Base-by-base conservation (phyloP, 257 asterid genomes). In the Sherardia arvensis region DNA sequence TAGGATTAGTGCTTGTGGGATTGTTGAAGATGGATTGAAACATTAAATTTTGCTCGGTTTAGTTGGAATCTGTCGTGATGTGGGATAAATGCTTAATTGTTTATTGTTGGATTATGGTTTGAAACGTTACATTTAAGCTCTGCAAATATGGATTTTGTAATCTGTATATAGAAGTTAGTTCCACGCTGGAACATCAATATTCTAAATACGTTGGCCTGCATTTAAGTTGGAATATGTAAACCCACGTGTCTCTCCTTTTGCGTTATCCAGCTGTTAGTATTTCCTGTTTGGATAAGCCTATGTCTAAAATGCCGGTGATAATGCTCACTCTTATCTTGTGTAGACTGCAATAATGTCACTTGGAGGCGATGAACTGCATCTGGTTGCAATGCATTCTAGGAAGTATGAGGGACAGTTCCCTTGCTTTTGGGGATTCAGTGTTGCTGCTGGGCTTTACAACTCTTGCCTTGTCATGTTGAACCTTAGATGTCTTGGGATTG, bases 301-400 rank as follows among this genome's bases (percentile, higher is more conserved):
- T 15, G 51, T 20, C 51, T 43, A 43, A 43, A 3, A 12, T 26
- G 34, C 27, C 27, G 61, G 30, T 14, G 17, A 3, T 28, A 3
- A 12, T 58, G 25, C 20, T 20, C 43, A 43, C 51, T 43, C 51
- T 14, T 43, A 15, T 43, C 20, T 29, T 68, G 59, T 73, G 76
- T 67, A 93, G 99, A 93, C 99, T 34, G 96, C 97, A 4, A 95
- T 93, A 73, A 95, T 84, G 71, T 61, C 83, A 70, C 78, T 79
- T 66, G 96, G 90, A 53, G 74, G 68, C 36, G 97, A 90, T 71
- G 99, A 93, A 74, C 66, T 93, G 54, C 99, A 93, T 81, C 76
- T 93, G 70, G 97, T 93, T 74, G 99, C 97, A 69, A 93, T 93
- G 99, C 95, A 43, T 43, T 43, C 95, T 36, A 93, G 99, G 79